Conservation (phyloP, 768 basidiomycete genomes). For the Lactifluus volemus region DNA sequence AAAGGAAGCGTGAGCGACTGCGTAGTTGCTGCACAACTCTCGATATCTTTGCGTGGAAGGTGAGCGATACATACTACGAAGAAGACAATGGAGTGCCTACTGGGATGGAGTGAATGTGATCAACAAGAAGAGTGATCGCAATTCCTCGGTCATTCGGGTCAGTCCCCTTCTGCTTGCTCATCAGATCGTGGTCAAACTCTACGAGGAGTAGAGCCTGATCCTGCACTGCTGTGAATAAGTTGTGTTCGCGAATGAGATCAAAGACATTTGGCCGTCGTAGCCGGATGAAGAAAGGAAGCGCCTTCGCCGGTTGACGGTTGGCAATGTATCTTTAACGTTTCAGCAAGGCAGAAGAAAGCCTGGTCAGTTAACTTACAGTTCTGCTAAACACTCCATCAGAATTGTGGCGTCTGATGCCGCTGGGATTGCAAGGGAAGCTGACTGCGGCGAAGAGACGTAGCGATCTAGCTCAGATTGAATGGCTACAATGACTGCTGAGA, state of each 20-base stretch:
- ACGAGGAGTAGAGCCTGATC: conserved; percentile 89
- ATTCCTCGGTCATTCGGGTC: conserved; percentile 47
- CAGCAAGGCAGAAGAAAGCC: conserved; percentile 3
- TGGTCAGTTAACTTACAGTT: conserved; percentile 47
- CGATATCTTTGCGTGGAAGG: conserved; percentile 48
- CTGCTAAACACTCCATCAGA: conserved; percentile 92
- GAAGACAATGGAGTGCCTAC: conserved; percentile 36
- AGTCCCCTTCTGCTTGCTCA: conserved; percentile 43
- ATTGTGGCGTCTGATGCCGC: conserved; percentile 42
- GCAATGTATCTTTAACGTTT: conserved; percentile 54
- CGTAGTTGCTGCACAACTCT: conserved; percentile 85
- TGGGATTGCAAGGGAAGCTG: conserved; percentile 22
- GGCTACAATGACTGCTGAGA: conserved; percentile 80
- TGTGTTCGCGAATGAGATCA: conserved; percentile 87
- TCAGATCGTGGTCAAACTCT: conserved; percentile 88
- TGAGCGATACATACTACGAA: not conserved
- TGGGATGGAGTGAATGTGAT: conserved; percentile 94
- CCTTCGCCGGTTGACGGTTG: conserved; percentile 91
- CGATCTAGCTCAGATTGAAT: conserved; percentile 76
- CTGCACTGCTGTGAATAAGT: conserved; percentile 89
- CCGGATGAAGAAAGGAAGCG: conserved; percentile 81
- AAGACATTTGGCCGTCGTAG: conserved; percentile 86
- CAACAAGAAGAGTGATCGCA: conserved; percentile 80
- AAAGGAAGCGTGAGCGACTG: conserved; percentile 69
- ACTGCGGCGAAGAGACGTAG: conserved; percentile 38